Base-by-base conservation (phyloP, 2,329 filamentous ascomycete genomes). In the Aspergillus aculeatinus region DNA sequence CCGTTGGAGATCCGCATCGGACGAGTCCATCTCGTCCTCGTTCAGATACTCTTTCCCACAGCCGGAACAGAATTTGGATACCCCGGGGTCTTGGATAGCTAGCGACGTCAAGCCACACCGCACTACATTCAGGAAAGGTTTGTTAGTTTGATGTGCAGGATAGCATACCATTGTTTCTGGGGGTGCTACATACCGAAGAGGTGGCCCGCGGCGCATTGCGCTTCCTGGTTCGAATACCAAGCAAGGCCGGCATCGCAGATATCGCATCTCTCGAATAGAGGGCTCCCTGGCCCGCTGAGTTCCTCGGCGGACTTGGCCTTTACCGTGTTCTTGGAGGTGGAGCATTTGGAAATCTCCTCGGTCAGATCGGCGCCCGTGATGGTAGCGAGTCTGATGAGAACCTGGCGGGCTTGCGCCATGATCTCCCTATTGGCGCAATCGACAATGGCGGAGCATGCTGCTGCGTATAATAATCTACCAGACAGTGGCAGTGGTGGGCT, bases 31-130 rank as follows among this genome's bases (percentile, higher is more conserved):
- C 9, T 68, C 64, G 35, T 81, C 78, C 51, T 82, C 79, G 49
- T 77, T 78, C 7, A 85, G 64, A 64, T 79, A 83, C 49, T 81
- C 79, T 27, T 72, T 79, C 12, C 70, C 76, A 65, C 84, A 87
- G n/a, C 80, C 72, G 19, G 79, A 79, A 68, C 84, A 87, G 53
- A 76, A 77, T 65, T 84, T 85, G 12, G 82, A 81, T 2, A 81
- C 74, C 1, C 79, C 79, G 2, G 84, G 83, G 35, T 80, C 77
- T 67, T 85, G 83, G 6, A 86, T 84, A 1, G 82, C 76, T 5
- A 85, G 65, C 55, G 84, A 82, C n/a, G 81, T 83, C 23, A 86
- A 63, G 12, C 77, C 77, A 65, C 84, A 87, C 39, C 84, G 77
- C n/a, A 74, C 80, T 82, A 60, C 33, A 14, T 35, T 12, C 33